These are phyloP conservation scores for Talaromyces pinophilus DNA, from an alignment of 2,329 filamentous ascomycete genomes.

Conservation along the genomic window DNA sequence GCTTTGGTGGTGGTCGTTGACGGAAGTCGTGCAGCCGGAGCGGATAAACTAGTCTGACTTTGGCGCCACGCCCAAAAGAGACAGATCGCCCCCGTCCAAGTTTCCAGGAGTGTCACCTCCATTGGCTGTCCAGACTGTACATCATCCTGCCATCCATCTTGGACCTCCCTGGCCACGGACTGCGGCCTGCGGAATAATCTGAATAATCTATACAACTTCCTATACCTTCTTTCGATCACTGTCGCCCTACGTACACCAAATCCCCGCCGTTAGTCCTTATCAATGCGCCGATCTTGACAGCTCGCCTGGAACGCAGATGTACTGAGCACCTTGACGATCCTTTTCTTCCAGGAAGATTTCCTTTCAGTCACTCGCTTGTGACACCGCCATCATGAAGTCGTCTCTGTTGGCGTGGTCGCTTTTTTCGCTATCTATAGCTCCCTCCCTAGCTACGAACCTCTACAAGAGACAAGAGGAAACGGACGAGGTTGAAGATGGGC, in stretches of 20 bases:
- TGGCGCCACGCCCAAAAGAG: conserved; percentile 21
- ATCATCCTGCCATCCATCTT: conserved; percentile 3
- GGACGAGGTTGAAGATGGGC: conserved; percentile 25
- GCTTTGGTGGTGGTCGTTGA: neutral
- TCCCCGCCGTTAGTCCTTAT: neutral
- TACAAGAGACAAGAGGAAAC: conserved; percentile 31
- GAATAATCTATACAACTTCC: neutral
- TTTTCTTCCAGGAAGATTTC: conserved; percentile 1
- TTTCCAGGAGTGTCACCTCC: conserved; percentile 21
- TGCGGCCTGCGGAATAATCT: conserved; percentile 4
- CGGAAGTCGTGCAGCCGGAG: conserved; percentile 28
- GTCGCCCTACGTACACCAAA: conserved; percentile 4
- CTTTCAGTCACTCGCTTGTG: conserved; percentile 26
- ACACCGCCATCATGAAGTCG: conserved; percentile 38
- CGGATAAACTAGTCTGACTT: conserved; percentile 38
- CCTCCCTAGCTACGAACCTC: conserved; percentile 35
- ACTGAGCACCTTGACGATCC: conserved; percentile 10
- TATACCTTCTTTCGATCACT: neutral
- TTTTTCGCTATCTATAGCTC: conserved; percentile 39
- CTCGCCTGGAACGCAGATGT: conserved; percentile 7
- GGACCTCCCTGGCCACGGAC: conserved; percentile 14
- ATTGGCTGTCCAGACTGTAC: neutral
- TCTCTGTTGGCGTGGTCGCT: conserved; percentile 42
- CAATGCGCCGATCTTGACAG: conserved; percentile 16
- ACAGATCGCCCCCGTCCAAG: conserved; percentile 13